These are phyloP conservation scores for rapeseed (Brassica napus) DNA, from an alignment of 345 rosid genomes.

Conservation along the genomic window Da-Ae NC_063442.1:9391501-9392000, in stretches of 20 bases:
- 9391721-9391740: too few relatives aligned
- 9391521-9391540: background rate
- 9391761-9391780: too few relatives aligned
- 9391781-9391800: too few relatives aligned
- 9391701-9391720: too few relatives aligned
- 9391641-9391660: background rate
- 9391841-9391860: too few relatives aligned
- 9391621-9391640: too few relatives aligned
- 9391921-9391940: slow-evolving; percentile 22
- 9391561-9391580: background rate
- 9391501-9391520: background rate
- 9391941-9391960: background rate
- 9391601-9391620: too few relatives aligned
- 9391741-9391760: too few relatives aligned
- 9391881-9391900: background rate
- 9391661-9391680: too few relatives aligned
- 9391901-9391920: slow-evolving; percentile 1
- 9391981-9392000: background rate
- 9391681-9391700: too few relatives aligned
- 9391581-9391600: background rate
- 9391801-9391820: too few relatives aligned
- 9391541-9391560: background rate
- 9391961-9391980: background rate
- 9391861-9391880: background rate
- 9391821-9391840: too few relatives aligned